Evolutionary conservation across 345 rosid species (phyloP).

Genomic region (Gossypium australe): DNA sequence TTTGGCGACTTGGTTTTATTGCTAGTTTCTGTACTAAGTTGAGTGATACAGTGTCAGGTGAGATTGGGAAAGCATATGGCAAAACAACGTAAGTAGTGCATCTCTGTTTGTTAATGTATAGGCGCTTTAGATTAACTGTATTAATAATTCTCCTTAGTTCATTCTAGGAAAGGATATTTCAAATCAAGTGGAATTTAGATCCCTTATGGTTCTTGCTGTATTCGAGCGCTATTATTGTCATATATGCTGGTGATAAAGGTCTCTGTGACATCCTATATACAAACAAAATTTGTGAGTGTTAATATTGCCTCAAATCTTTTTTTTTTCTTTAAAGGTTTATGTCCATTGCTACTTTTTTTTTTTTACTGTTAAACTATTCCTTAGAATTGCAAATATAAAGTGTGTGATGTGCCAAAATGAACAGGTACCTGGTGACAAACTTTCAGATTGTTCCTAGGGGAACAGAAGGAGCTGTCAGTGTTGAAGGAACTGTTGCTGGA

Average conservation of each 20-base stretch:
- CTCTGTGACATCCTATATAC: background rate
- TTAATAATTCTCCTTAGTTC: background rate
- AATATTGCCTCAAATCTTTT: background rate
- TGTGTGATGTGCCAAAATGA: conserved; percentile 6
- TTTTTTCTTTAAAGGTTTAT: background rate
- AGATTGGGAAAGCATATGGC: conserved; percentile 96
- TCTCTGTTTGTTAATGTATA: conserved; percentile 1
- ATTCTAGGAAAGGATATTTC: background rate
- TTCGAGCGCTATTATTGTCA: background rate
- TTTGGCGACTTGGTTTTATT: conserved; percentile 80
- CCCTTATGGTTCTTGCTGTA: background rate
- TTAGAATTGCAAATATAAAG: background rate
- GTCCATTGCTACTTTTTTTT: background rate
- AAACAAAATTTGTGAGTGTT: background rate
- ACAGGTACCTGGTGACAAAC: conserved; percentile 78
- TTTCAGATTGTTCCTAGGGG: conserved; percentile 91
- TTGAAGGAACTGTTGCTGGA: conserved; percentile 93
- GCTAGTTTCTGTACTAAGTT: conserved; percentile 97
- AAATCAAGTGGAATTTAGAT: background rate
- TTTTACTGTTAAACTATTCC: background rate
- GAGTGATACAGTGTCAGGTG: conserved; percentile 89
- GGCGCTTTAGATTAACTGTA: background rate
- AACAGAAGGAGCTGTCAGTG: conserved; percentile 93
- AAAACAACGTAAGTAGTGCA: conserved; percentile 72
- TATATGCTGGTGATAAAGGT: background rate